Conservation (phyloP, 768 basidiomycete species). For the Strobilomyces confusus region DNA sequence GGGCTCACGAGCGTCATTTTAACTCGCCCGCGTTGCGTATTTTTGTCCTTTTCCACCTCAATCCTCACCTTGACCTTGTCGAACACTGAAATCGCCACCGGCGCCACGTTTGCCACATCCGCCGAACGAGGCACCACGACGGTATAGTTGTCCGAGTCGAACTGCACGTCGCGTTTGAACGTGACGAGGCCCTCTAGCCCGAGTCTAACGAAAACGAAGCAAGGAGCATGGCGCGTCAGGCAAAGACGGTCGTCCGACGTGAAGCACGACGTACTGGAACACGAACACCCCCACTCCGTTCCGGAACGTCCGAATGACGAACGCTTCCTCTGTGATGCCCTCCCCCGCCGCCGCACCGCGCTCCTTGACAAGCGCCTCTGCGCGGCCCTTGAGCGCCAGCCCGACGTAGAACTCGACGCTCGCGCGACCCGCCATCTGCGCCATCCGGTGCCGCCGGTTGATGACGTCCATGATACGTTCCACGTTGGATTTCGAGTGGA, state of each 20-base stretch:
- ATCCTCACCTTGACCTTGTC: conserved; percentile 92
- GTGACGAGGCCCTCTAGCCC: conserved; percentile 93
- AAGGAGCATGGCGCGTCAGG: not conserved
- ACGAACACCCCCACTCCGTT: conserved; percentile 98
- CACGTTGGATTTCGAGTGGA: conserved; percentile 86
- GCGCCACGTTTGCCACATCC: conserved; percentile 21
- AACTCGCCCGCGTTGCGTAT: conserved; percentile 86
- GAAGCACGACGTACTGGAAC: conserved; percentile 61
- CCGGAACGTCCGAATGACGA: conserved; percentile 89
- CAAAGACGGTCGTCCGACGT: not conserved
- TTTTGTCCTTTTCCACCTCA: conserved; percentile 90
- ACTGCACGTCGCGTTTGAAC: conserved; percentile 86
- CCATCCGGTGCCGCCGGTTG: conserved; percentile 91
- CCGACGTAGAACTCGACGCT: conserved; percentile 98
- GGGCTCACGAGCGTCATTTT: conserved; percentile 76
- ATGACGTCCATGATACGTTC: conserved; percentile 84
- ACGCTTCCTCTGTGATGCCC: conserved; percentile 74
- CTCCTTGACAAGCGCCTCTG: conserved; percentile 35
- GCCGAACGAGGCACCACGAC: conserved; percentile 57
- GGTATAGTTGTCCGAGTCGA: conserved; percentile 88
- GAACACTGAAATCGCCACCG: conserved; percentile 78
- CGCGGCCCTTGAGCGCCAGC: conserved; percentile 75
- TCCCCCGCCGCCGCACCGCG: conserved; percentile 13
- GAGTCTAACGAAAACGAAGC: conserved; percentile 45
- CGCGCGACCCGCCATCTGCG: conserved; percentile 95